A percentile compares a stretch with the other conserved stretches of the same genome.
Evolutionary conservation across 164 flowering plant species (phyloP).

Genomic region (Piper betle): DNA sequence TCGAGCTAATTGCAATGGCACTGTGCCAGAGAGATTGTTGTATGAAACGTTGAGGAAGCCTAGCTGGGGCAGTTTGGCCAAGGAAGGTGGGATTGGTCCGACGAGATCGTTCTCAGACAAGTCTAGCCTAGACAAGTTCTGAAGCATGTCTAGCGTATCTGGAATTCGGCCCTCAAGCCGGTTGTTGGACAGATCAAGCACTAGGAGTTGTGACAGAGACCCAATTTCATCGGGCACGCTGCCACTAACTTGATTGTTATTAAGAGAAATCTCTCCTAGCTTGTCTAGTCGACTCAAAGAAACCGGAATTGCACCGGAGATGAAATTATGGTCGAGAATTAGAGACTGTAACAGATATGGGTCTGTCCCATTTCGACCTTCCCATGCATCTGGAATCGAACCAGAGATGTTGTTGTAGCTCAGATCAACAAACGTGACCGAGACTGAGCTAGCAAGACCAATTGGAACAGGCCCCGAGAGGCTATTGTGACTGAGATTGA

Average conservation of each 20-base stretch:
- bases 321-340: conserved; percentile 42
- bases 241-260: conserved; percentile 47
- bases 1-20: conserved; percentile 38
- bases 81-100: conserved; percentile 56
- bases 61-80: conserved; percentile 40
- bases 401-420: conserved; percentile 76
- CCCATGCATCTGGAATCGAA: conserved; percentile 56
- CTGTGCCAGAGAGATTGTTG: conserved; percentile 79
- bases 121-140: conserved; percentile 40
- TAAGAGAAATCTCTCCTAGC: conserved; percentile 41
- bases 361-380: conserved; percentile 2
- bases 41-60: conserved; percentile 65
- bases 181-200: conserved; percentile 50
- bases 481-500: conserved; percentile 69
- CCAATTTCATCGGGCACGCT: conserved; percentile 47
- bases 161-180: conserved; percentile 34
- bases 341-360: conserved; percentile 31
- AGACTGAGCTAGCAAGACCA: conserved; percentile 29
- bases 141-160: conserved; percentile 20
- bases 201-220: conserved; percentile 28
- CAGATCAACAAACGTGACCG: conserved; percentile 57
- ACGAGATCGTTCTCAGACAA: conserved; percentile 44
- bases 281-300: conserved; percentile 29
- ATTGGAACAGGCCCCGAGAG: conserved; percentile 52
- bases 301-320: conserved; percentile 47